Conservation (phyloP, 352 stramenopile genomes). For the Phytophthora sp. region DNA sequence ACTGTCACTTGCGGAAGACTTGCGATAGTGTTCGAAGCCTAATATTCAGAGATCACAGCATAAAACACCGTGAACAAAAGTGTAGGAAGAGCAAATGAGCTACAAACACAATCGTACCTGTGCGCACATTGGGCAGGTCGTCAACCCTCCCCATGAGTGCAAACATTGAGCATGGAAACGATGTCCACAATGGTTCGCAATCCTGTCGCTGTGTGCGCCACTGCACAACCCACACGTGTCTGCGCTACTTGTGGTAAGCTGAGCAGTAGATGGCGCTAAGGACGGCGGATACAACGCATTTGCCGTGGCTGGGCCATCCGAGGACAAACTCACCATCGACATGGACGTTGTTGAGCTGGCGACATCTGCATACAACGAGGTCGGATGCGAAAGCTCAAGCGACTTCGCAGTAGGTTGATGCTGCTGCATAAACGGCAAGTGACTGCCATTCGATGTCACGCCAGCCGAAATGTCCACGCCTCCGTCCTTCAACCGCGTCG, state of each 20-base stretch:
- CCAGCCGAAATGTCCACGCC: constrained; percentile 39
- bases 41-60: constrained; percentile 9
- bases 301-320: constrained; percentile 32
- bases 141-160: constrained; percentile 70
- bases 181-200: constrained; percentile 67
- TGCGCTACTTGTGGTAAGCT: constrained; percentile 26
- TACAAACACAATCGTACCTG: constrained; percentile 39
- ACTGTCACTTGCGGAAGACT: constrained; percentile 19
- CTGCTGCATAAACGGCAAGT: constrained; percentile 43
- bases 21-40: constrained; percentile 45
- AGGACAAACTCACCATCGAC: constrained; percentile 39
- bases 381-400: constrained; percentile 35
- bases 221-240: constrained; percentile 55
- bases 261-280: constrained; percentile 24
- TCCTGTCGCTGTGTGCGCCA: constrained; percentile 53
- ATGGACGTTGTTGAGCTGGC: constrained; percentile 40
- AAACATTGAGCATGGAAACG: constrained; percentile 71
- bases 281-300: constrained; percentile 41
- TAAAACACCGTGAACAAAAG: constrained; percentile 13
- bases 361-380: constrained; percentile 41
- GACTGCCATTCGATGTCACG: constrained; percentile 30
- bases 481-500: constrained; percentile 43
- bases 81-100: constrained; percentile 7
- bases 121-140: constrained; percentile 52
- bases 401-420: constrained; percentile 29